Evolutionary conservation across 2,329 filamentous ascomycete species (phyloP), one percentile per base, ranked within the genome.

Genomic region (Exophiala oligosperma): DNA sequence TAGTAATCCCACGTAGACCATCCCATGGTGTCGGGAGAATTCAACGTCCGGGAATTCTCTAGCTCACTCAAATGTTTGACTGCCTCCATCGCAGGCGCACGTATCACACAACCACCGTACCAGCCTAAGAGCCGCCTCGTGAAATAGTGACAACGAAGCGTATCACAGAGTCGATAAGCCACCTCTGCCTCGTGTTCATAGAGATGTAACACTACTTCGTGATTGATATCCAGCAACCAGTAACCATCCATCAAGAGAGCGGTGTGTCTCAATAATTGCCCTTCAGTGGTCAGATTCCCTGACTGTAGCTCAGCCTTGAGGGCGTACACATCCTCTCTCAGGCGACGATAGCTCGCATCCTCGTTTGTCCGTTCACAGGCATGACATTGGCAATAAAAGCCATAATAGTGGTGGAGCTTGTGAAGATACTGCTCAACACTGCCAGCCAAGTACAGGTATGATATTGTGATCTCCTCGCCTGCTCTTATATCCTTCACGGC

Each of bases 401-500:
- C 62, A 50, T 62, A 67, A 2, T 52, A 47, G 1, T 52, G 29
- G n/a, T 46, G 40, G 11, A 63, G 56, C 14, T 57, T 41, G 17
- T 5, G 41, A 43, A 6, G 17, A 28, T 48, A 32, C 17, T 9
- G 23, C 12, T 21, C 6, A 49, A 8, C 60, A 47, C 12, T 52
- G 54, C 0, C 59, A 35, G 21, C 59, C 50, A 14, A 11, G 24
- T 11, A 1, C 3, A 59, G 49, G 50, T 70, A 71, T 1, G 64
- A 37, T 38, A 68, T 54, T 2, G 64, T 68, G 40, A 72, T 64
- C 47, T 73, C 69, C 21, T 66, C 63, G 1, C 68, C 69, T 4
- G 40, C 40, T 7, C 38, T 26, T 44, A 73, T 69, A 9, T 28
- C 23, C 23, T 47, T 49, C 21, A 56, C 49, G 4, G 57, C 60